Conservation (phyloP, 805 yeast genomes). For the Ogataea allantospora region DNA sequence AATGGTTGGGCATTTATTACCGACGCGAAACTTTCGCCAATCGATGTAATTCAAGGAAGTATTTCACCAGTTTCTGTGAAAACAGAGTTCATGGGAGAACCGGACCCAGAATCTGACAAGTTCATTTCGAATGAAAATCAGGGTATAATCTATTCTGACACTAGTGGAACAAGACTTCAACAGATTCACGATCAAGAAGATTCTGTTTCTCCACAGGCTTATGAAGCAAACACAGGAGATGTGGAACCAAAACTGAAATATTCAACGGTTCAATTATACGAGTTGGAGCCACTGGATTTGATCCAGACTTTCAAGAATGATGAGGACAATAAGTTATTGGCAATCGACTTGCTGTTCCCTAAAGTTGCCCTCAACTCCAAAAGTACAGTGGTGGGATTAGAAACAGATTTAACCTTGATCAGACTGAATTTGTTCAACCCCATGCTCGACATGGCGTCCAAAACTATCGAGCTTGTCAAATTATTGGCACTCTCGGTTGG, state of each 20-base stretch:
- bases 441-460: constrained; percentile 26
- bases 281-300: constrained; percentile 19
- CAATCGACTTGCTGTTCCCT: constrained; percentile 24
- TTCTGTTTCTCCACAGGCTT: background rate
- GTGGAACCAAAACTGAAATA: constrained; percentile 9
- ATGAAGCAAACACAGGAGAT: background rate
- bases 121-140: constrained; percentile 1
- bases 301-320: constrained; percentile 15
- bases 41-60: constrained; percentile 17
- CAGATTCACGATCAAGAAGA: background rate
- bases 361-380: constrained; percentile 7
- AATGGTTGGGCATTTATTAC: constrained; percentile 14
- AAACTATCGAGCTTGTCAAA: constrained; percentile 29
- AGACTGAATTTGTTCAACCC: constrained; percentile 20
- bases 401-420: constrained; percentile 22
- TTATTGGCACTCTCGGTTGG: constrained; percentile 37
- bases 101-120: background rate
- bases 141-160: constrained; percentile 3
- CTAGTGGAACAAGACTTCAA: background rate
- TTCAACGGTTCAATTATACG: constrained; percentile 18
- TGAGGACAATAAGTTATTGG: constrained; percentile 21
- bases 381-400: constrained; percentile 15
- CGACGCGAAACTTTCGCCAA: constrained; percentile 21
- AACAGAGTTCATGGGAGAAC: background rate
- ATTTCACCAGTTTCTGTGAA: constrained; percentile 14